Conservation (phyloP, 2,329 filamentous ascomycete genomes). For the Xylaria sp. region DNA sequence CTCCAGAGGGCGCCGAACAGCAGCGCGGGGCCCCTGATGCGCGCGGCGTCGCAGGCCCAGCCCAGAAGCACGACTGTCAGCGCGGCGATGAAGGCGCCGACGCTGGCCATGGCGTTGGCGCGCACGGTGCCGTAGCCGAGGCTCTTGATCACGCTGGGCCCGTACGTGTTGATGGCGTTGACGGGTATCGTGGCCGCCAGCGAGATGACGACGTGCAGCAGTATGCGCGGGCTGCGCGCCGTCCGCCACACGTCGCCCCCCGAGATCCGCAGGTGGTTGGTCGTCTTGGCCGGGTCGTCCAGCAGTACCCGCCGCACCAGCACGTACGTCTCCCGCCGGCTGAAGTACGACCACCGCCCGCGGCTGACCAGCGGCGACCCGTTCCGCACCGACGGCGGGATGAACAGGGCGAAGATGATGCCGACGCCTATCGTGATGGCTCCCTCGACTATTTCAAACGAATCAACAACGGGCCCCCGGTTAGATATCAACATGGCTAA, state of each 20-base stretch:
- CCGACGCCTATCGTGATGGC: slow-evolving; percentile 36
- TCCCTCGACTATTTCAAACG: slow-evolving; percentile 30
- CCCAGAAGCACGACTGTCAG: slow-evolving; percentile 21
- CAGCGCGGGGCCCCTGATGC: slow-evolving; percentile 40
- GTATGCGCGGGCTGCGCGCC: slow-evolving; percentile 32
- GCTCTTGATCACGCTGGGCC: slow-evolving; percentile 35
- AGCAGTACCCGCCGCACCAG: slow-evolving; percentile 44
- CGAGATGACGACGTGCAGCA: slow-evolving; percentile 34
- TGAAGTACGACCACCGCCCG: slow-evolving; percentile 46
- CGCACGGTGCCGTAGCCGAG: slow-evolving; percentile 30
- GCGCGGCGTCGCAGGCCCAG: slow-evolving; percentile 34
- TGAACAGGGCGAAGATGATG: slow-evolving; percentile 43
- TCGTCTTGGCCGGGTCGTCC: slow-evolving; percentile 46
- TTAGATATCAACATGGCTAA: neutral
- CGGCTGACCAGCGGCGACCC: slow-evolving; percentile 39
- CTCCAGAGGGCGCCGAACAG: slow-evolving; percentile 41
- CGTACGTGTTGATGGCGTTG: slow-evolving; percentile 33
- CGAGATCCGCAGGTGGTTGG: slow-evolving; percentile 41
- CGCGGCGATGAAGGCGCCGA: slow-evolving; percentile 25
- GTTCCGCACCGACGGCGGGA: slow-evolving; percentile 43
- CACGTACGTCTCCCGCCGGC: slow-evolving; percentile 46
- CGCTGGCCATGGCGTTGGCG: slow-evolving; percentile 34
- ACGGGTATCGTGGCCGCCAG: slow-evolving; percentile 25
- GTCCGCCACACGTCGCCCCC: slow-evolving; percentile 40
- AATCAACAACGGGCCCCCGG: neutral